Evolutionary conservation across 768 basidiomycete genomes (phyloP), one percentile per base, ranked within the genome.

Genomic region (Mycena latifolia): DNA sequence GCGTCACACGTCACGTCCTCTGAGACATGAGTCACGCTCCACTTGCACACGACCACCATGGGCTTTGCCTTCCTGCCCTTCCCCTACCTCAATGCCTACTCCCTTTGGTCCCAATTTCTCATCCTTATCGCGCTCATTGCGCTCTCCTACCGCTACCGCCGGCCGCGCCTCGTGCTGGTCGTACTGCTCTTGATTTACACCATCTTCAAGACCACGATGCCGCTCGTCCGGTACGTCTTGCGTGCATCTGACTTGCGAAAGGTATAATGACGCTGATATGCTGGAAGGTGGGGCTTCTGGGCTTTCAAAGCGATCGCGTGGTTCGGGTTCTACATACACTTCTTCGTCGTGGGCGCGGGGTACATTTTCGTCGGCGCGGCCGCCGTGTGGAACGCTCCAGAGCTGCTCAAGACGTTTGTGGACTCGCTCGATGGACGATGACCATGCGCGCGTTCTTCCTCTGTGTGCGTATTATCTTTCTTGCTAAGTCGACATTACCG

Each of bases 321-420:
- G 77, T 67, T 79, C 52, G 79, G 79, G 1, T 81, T 81, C 59
- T 80, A 81, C 59, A 59, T 77, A 41, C 71, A 78, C 54, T 81
- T 76, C 69, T 77, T 80, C 67, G 61, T 74, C 46, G 57, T 76
- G 3, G 79, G 73, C 10, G 20, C 78, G 0, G 73, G 69, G 0
- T 75, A 75, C 28, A 68, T 74, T 25, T n/a, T 70, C n/a, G 66
- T 53, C 18, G 74, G 64, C 3, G 51, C 72, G n/a, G n/a, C 35
- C 56, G 56, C 18, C 31, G 10, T 63, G 5, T 66, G 54, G 54
- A 66, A 55, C 55, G 60, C 33, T 33, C 69, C 69, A 17, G 69
- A 66, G 33, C 46, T 55, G 27, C 53, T 71, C 14, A 57, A 69
- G 51, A 51, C 46, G 9, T 37, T 74, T 33, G 17, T 63, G 24